Conservation (phyloP, 352 stramenopile genomes). For the Globisporangium echinulatum region DNA sequence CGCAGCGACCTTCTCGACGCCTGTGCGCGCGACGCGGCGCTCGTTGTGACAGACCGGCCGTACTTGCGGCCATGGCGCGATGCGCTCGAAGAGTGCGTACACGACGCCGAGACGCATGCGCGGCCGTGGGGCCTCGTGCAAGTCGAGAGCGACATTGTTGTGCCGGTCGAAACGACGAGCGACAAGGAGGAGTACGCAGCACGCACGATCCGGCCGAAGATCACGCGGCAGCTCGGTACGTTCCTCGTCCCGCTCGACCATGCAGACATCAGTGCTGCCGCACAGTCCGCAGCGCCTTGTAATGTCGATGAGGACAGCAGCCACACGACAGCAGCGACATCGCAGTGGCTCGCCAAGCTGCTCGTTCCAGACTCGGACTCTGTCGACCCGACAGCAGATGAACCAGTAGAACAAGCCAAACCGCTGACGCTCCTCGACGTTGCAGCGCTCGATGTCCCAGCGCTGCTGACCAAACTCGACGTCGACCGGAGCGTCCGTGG, state of each 20-base stretch:
- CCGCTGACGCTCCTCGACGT: slow-evolving; percentile 36
- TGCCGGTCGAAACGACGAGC: slow-evolving; percentile 90
- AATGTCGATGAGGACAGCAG: neutral
- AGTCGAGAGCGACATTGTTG: slow-evolving; percentile 97
- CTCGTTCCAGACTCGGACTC: neutral
- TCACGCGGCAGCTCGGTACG: slow-evolving; percentile 86
- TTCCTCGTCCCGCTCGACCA: slow-evolving; percentile 75
- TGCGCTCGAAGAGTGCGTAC: slow-evolving; percentile 37
- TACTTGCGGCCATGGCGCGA: slow-evolving; percentile 58
- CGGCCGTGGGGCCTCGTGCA: slow-evolving; percentile 79
- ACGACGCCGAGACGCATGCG: slow-evolving; percentile 19
- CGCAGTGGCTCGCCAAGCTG: slow-evolving; percentile 18
- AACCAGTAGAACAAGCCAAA: neutral
- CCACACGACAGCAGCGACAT: neutral
- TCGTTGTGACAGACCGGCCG: slow-evolving; percentile 74
- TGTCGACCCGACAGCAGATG: neutral
- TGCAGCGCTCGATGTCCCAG: slow-evolving; percentile 19
- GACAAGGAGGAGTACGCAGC: slow-evolving; percentile 96
- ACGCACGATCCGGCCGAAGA: slow-evolving; percentile 96
- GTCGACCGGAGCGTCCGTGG: slow-evolving; percentile 53
- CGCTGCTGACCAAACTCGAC: slow-evolving; percentile 42
- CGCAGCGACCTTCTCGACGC: slow-evolving; percentile 34
- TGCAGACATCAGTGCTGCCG: slow-evolving; percentile 20
- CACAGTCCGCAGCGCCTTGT: slow-evolving; percentile 12
- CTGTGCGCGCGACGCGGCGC: slow-evolving; percentile 40